Conservation (phyloP, 208 protist species). For the Lotmaria passim region DNA sequence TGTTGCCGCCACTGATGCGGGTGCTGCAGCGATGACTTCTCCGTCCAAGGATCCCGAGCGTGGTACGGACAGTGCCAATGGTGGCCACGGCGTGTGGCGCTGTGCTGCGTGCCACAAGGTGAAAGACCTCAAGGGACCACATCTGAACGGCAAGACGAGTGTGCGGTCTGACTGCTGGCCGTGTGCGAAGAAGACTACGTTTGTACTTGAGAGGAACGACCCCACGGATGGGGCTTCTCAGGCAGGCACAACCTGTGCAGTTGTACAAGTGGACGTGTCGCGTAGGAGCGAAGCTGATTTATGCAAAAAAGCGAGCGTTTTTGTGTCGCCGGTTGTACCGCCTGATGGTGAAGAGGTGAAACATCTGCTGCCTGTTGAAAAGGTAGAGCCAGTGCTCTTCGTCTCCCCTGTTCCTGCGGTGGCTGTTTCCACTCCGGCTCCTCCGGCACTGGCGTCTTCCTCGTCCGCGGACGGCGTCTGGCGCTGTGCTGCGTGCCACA, state of each 20-base stretch:
- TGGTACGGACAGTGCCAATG: not conserved
- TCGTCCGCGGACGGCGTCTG: slow-evolving; percentile 10
- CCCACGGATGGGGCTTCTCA: not conserved
- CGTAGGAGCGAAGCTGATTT: not conserved
- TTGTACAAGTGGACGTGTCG: not conserved
- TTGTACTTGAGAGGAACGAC: slow-evolving; percentile 6
- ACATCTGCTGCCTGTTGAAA: not conserved
- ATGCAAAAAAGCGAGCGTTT: not conserved
- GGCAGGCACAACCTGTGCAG: not conserved
- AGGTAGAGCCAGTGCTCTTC: too few species aligned
- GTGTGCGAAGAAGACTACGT: slow-evolving; percentile 43
- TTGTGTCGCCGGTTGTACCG: not conserved
- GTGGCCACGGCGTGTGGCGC: not conserved
- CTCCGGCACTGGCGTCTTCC: not conserved
- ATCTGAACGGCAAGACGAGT: slow-evolving; percentile 42
- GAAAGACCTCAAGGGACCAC: slow-evolving; percentile 40
- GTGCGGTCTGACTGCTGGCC: slow-evolving; percentile 56
- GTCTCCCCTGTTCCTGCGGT: too few species aligned
- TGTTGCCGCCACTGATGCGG: too few species aligned
- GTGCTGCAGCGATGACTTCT: too few species aligned
- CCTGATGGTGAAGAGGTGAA: not conserved
- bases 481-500: slow-evolving; percentile 36
- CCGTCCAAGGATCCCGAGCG: too few species aligned
- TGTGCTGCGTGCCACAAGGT: slow-evolving; percentile 2
- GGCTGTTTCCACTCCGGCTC: not conserved